phyloP scores from a whole-genome alignment of 2,329 filamentous ascomycete genomes.

The Atkinsonella hypoxylon region DNA sequence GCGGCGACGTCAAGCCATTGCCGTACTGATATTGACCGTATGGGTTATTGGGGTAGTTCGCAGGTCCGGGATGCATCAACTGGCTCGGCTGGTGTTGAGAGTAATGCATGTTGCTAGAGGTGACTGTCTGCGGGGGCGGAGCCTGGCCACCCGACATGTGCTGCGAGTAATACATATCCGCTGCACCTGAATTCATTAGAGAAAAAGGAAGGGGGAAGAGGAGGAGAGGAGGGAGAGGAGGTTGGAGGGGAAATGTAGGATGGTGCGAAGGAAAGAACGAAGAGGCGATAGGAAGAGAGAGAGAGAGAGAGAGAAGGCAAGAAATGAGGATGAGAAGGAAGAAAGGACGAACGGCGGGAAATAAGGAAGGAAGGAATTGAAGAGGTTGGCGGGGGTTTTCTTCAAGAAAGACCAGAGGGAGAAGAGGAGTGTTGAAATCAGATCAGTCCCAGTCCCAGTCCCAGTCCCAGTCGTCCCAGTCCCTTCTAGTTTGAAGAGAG shows the following conservation, averaged over 20 bases:
- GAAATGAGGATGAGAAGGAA: conserved; percentile 14
- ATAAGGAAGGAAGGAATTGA: conserved; percentile 16
- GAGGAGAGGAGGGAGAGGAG: background rate
- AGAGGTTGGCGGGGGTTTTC: conserved; percentile 8
- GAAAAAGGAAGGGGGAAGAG: background rate
- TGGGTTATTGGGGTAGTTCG: conserved; percentile 53
- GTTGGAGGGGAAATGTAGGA: background rate
- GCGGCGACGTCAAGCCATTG: conserved; percentile 72
- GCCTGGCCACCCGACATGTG: conserved; percentile 70
- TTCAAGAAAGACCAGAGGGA: conserved; percentile 4
- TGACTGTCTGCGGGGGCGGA: conserved; percentile 63
- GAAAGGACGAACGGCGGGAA: conserved; percentile 14
- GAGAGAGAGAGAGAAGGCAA: conserved; percentile 7
- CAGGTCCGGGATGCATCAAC: conserved; percentile 59
- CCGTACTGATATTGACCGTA: conserved; percentile 62
- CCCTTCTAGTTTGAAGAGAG: background rate
- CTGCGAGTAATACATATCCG: conserved; percentile 76
- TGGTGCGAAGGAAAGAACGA: background rate
- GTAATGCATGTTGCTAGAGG: conserved; percentile 64
- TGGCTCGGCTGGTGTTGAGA: conserved; percentile 57
- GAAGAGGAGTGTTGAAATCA: conserved; percentile 19
- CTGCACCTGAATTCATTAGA: conserved; percentile 48
- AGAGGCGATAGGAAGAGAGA: background rate
- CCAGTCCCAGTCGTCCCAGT: background rate
- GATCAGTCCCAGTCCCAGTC: background rate